Base-by-base conservation (phyloP, 257 asterid species). In the Nicotiana otophora region DNA sequence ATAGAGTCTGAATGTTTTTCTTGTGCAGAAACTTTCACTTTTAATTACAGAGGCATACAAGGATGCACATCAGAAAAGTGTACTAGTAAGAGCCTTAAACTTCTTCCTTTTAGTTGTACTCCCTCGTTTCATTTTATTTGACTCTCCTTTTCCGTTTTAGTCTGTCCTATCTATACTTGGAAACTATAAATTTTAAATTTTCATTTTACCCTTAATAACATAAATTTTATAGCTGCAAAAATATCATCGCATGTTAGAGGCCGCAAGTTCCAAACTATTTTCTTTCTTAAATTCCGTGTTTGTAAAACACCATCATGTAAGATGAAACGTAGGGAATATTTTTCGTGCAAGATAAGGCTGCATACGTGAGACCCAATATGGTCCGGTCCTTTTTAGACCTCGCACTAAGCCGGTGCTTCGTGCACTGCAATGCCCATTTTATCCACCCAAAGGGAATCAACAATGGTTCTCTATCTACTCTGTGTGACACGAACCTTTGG, bases 11-110 rank as follows among this genome's bases (percentile, higher is more conserved):
- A 65, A 33, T 31, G 4, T 79, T 76, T 28, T 46, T 51, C 10
- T 53, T 48, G 42, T 87, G 61, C 88, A 95, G 99, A 89, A 91
- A 89, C 94, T 95, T 19, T 89, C 97, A n/a, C 92, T 91, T 84
- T 85, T 95, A 87, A 91, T 95, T 81, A 95, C 95, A 0, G 98
- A 93, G 84, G 99, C 99, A 14, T 95, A 93, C 93, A 91, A 88
- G 81, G 97, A 95, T 60, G 99, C 99, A 5, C 99, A 95, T 89
- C 92, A 90, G 88, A 95, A 95, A 87, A 95, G 99, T 84, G 98
- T 95, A 55, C 68, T 77, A 92, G 99, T 95, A 77, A 83, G 92
- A 63, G 54, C 57, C 42, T 74, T 28, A 53, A 62, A 58, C 74
- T 79, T 80, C 53, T 51, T 16, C 34, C 72, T 30, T 31, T 42